Conservation (phyloP, 2,329 filamentous ascomycete species). For the Sordariomycetes sp. region DNA sequence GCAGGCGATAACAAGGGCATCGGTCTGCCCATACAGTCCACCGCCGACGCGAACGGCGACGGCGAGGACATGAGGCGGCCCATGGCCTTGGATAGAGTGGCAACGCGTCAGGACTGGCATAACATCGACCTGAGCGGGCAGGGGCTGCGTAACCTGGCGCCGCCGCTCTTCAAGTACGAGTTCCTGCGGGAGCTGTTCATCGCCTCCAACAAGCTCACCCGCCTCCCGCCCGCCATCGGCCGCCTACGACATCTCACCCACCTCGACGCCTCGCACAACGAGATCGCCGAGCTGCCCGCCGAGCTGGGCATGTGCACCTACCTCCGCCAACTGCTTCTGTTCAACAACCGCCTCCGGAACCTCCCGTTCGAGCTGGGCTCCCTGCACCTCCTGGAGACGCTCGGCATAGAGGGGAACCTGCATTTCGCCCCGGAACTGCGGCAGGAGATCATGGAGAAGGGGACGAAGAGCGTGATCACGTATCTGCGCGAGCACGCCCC, state of each 20-base stretch:
- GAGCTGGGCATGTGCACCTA: slow-evolving; percentile 97
- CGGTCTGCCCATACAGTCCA: slow-evolving; percentile 36
- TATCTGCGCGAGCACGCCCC: slow-evolving; percentile 76
- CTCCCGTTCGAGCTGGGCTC: slow-evolving; percentile 83
- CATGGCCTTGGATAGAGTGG: slow-evolving; percentile 54
- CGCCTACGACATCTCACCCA: slow-evolving; percentile 70
- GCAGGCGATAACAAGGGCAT: slow-evolving; percentile 61
- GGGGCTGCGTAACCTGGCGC: slow-evolving; percentile 72
- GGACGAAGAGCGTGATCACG: slow-evolving; percentile 75
- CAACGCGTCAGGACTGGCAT: slow-evolving; percentile 75
- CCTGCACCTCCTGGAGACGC: slow-evolving; percentile 74
- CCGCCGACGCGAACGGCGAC: slow-evolving; percentile 36
- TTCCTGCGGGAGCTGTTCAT: slow-evolving; percentile 91
- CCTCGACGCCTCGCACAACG: slow-evolving; percentile 83
- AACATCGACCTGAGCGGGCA: slow-evolving; percentile 95
- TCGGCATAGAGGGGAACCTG: slow-evolving; percentile 81
- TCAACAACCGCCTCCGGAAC: slow-evolving; percentile 78
- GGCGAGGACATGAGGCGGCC: slow-evolving; percentile 50
- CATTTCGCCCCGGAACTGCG: slow-evolving; percentile 68
- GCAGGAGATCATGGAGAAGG: slow-evolving; percentile 74
- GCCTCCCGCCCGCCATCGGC: slow-evolving; percentile 72
- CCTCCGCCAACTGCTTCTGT: slow-evolving; percentile 73
- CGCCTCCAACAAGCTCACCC: slow-evolving; percentile 79
- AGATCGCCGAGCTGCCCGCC: slow-evolving; percentile 68
- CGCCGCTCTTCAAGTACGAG: slow-evolving; percentile 72